These are phyloP conservation scores for Albophoma yamanashiensis DNA, from an alignment of 2,329 filamentous ascomycete species.

Conservation along the genomic window DNA sequence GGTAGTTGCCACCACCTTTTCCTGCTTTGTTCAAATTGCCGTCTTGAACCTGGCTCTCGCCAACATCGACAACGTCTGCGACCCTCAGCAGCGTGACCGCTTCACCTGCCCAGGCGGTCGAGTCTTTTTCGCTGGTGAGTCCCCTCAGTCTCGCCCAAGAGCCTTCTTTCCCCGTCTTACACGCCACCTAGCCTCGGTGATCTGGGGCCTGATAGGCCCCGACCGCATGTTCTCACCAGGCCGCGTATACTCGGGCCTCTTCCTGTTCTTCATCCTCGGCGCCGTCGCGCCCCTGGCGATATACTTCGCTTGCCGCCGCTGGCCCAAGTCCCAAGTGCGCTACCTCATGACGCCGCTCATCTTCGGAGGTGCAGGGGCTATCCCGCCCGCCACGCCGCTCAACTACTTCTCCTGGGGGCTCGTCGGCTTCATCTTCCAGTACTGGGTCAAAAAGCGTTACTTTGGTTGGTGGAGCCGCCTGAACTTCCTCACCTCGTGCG, in stretches of 20 bases:
- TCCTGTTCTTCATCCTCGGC: conserved; percentile 48
- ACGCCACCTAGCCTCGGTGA: conserved; percentile 40
- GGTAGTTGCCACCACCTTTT: conserved; percentile 54
- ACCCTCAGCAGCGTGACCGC: conserved; percentile 40
- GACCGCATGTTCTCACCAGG: conserved; percentile 53
- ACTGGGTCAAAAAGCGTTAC: conserved; percentile 50
- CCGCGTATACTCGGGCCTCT: conserved; percentile 49
- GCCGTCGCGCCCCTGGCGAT: conserved; percentile 40
- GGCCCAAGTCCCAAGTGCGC: conserved; percentile 37
- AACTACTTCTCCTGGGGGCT: conserved; percentile 67
- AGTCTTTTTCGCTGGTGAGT: conserved; percentile 50
- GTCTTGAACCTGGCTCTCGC: conserved; percentile 52
- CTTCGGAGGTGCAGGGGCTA: conserved; percentile 46
- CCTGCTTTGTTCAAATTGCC: conserved; percentile 54
- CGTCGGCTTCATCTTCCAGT: conserved; percentile 62
- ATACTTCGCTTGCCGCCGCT: conserved; percentile 37
- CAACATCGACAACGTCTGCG: conserved; percentile 55
- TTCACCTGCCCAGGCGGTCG: conserved; percentile 54
- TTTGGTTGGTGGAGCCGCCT: conserved; percentile 64
- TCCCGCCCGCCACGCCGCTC: conserved; percentile 59
- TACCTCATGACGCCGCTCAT: conserved; percentile 53
- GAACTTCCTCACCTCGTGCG: conserved; percentile 63
- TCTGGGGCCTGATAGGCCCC: conserved; percentile 57
- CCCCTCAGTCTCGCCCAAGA: neutral
- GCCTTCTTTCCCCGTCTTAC: neutral